Percentiles rank a stretch among this genome's conserved stretches.
phyloP scores from a whole-genome alignment of 1,139 yeast species.

The Lodderomyces parapsilosis region DNA sequence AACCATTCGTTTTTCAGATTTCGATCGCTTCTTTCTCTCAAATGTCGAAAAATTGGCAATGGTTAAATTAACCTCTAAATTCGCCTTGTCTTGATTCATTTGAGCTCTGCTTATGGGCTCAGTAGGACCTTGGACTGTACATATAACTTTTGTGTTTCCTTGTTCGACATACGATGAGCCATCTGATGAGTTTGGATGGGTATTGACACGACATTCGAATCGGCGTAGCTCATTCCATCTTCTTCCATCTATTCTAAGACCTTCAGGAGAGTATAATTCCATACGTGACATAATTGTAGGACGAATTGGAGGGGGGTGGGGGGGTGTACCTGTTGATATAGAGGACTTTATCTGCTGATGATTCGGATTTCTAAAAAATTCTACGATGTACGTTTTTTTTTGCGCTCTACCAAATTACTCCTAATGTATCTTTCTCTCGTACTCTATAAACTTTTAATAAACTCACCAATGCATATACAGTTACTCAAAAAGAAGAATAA shows the following conservation, averaged over 20 bases:
- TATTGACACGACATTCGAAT: constrained; percentile 76
- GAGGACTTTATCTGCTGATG: background rate
- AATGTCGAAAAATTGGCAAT: constrained; percentile 81
- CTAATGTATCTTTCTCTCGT: background rate
- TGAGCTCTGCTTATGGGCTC: constrained; percentile 64
- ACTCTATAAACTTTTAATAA: constrained; percentile 29
- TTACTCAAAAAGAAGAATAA: constrained; percentile 68
- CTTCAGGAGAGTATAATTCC: constrained; percentile 93
- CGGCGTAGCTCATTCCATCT: constrained; percentile 90
- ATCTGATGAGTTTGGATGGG: constrained; percentile 86
- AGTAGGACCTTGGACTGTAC: constrained; percentile 86
- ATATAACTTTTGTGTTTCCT: constrained; percentile 87
- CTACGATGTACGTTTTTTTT: background rate
- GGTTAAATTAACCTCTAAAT: constrained; percentile 61
- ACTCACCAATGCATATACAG: constrained; percentile 58
- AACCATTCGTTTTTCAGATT: constrained; percentile 66
- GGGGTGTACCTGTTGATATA: background rate
- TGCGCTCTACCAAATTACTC: background rate
- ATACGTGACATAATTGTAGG: constrained; percentile 18
- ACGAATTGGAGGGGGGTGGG: background rate
- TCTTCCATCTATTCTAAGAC: constrained; percentile 88
- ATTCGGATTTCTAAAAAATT: background rate
- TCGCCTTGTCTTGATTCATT: constrained; percentile 48
- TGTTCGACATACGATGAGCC: constrained; percentile 92
- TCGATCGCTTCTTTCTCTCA: constrained; percentile 67